Evolutionary conservation across 2,329 filamentous ascomycete species (phyloP).

Genomic region (Catunica adiposa): DNA sequence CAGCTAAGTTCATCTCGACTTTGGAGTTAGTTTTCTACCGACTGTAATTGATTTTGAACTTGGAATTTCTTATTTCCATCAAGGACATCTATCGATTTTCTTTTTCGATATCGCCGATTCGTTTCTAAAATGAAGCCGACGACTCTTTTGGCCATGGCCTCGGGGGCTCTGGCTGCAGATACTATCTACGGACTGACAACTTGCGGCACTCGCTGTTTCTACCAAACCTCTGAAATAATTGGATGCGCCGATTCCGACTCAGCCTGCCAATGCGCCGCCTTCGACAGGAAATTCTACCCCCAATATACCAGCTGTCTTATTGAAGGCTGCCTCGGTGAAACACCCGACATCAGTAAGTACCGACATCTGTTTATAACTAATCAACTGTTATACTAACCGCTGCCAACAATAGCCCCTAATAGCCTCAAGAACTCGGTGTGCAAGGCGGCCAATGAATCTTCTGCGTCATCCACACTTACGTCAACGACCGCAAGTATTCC

Average conservation of each 20-base stretch:
- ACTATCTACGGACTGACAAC: slow-evolving; percentile 10
- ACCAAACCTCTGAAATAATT: slow-evolving; percentile 9
- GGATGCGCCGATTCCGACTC: slow-evolving; percentile 11
- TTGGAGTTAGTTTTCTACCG: too few species aligned
- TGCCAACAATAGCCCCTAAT: background rate
- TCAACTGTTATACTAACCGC: background rate
- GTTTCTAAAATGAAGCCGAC: background rate
- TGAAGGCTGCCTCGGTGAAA: slow-evolving; percentile 12
- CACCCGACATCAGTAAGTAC: background rate
- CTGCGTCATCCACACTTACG: background rate
- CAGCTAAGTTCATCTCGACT: too few species aligned
- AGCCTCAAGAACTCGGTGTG: background rate
- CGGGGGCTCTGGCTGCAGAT: background rate
- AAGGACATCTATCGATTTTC: too few species aligned
- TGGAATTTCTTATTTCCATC: background rate
- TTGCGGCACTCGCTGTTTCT: slow-evolving; percentile 14
- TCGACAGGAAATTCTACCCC: slow-evolving; percentile 9
- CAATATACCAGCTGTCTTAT: slow-evolving; percentile 15
- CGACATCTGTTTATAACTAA: background rate
- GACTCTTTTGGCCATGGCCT: background rate
- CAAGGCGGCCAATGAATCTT: background rate
- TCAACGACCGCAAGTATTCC: background rate
- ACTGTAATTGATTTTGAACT: too few species aligned
- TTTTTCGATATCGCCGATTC: background rate
- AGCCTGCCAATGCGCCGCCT: slow-evolving; percentile 11